Evolutionary conservation across 306 rosid genomes (phyloP), one percentile per base, ranked within the genome.

Genomic region (Spatholobus suberectus): DNA sequence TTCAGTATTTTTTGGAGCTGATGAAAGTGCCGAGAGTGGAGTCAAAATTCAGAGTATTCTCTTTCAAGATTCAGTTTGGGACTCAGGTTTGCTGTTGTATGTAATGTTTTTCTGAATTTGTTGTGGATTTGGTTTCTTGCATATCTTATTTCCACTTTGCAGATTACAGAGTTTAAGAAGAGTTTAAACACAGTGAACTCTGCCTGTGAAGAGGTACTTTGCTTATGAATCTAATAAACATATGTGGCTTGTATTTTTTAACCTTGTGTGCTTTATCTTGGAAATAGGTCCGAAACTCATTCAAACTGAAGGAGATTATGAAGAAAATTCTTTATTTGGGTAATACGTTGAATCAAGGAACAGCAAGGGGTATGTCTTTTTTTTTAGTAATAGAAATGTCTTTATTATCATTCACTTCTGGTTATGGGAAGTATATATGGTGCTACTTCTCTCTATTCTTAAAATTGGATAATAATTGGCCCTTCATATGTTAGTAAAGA

Each of bases 21-120:
- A 90, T 95, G 99, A 93, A 92, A 89, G 99, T 95, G 70, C 98
- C 99, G 24, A 89, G 98, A 68, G 98, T 92, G 86, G 98, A 95
- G 85, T 90, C 99, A 75, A 95, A 95, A 81, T 69, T 95, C 77
- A 90, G 98, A 92, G 98, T 95, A 40, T 95, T 95, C 84, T 90
- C 93, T 82, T 95, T 95, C 89, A 93, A 95, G 89, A 93, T 95
- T 84, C 98, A 93, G 89, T 95, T 89, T 80, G 73, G 87, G 67
- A 27, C 94, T 83, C 91, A 95, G 97, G 99, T 96, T 88, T 82
- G 91, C 83, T 89, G 84, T 51, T 83, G 73, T 82, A 75, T 73
- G 63, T 51, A 68, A 72, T 80, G 7, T 69, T 78, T 81, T 82
- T 37, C 76, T 47, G 20, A 37, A 73, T 57, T 43, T 70, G 40